Percentiles rank a stretch among this genome's conserved stretches.
Evolutionary conservation across 73 alveolate genomes (phyloP).

Genomic region (Stentor roeselii): DNA sequence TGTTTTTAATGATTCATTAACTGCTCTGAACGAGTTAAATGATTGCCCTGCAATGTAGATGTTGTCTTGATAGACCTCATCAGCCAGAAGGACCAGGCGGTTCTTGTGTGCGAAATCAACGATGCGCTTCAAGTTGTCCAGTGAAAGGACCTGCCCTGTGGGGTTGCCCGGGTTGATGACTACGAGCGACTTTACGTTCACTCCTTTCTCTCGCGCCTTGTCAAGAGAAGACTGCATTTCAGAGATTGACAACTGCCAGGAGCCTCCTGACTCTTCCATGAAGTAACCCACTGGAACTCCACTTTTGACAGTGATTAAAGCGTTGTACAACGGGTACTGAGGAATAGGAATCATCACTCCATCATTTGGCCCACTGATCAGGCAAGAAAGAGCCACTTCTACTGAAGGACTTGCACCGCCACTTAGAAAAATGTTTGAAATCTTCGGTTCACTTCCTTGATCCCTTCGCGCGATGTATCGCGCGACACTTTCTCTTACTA

Average conservation of each 20-base stretch:
- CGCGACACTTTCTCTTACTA: conserved; percentile 42
- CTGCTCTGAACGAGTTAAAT: conserved; percentile 80
- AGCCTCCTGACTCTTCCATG: conserved; percentile 76
- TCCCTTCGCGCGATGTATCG: conserved; percentile 64
- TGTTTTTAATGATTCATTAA: conserved; percentile 52
- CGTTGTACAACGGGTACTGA: conserved; percentile 95
- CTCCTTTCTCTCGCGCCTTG: conserved; percentile 63
- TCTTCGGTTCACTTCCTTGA: conserved; percentile 37
- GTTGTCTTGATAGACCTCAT: conserved; percentile 97
- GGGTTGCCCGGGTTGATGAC: conserved; percentile 98
- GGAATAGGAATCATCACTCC: conserved; percentile 94
- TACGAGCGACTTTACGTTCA: conserved; percentile 70
- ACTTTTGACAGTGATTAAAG: conserved; percentile 74
- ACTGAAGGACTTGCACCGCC: conserved; percentile 75
- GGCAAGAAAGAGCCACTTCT: conserved; percentile 38
- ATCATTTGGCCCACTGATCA: conserved; percentile 48
- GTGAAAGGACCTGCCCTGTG: conserved; percentile 85
- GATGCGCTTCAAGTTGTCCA: conserved; percentile 70
- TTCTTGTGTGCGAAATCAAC: conserved; percentile 56
- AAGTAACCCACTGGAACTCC: conserved; percentile 81
- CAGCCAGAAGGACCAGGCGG: conserved; percentile 87
- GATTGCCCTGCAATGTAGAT: conserved; percentile 59
- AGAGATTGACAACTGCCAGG: conserved; percentile 76
- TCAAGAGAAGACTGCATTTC: conserved; percentile 46
- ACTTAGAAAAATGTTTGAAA: conserved; percentile 47